Evolutionary conservation across 768 basidiomycete species (phyloP), one percentile per base, ranked within the genome.

Genomic region (Lentinula sp.): DNA sequence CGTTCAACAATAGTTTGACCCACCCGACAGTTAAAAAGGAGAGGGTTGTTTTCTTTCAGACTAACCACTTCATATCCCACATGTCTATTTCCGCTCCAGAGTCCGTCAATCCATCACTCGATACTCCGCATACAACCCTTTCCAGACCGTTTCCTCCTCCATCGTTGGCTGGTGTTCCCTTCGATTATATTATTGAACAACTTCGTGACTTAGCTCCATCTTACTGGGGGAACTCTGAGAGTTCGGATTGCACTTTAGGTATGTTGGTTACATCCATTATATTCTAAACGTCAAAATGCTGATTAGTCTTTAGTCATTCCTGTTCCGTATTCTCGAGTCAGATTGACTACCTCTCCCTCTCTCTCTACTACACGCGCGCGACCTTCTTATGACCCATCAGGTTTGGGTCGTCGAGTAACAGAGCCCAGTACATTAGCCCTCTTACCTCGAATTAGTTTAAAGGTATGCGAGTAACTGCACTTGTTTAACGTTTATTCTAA

Each of bases 171-270:
- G 81, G 78, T 64, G 85, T 90, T 41, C 90, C 90, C 59, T 75
- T 83, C 66, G 87, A 88, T 68, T 91, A 90, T 67, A 88, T 91
- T 67, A 69, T 87, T 66, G 80, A 83, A 67, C 85, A 87, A 70
- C 81, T 91, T 45, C 87, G 82, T 72, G 75, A 72, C 68, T 76
- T 91, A 55, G 90, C 88, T 13, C 74, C 83, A 20, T 74, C 79
- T 51, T 90, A 86, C 73, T 91, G 90, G 90, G 82, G 86, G 67
- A 88, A 84, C 64, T 80, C 84, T 61, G 86, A 89, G 65, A 88
- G 85, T 1, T 83, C 90, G 8, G 88, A 93, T 72, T 93, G 90
- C 72, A 90, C 90, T 15, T 79, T 92, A 60, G 80, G 91, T 91
- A 32, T 35, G 20, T 4, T 18, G 39, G 55, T 43, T 41, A 43